Percentiles rank a stretch among this genome's conserved stretches.
phyloP scores from a whole-genome alignment of 306 rosid species.

The Vicia sativa region DNA sequence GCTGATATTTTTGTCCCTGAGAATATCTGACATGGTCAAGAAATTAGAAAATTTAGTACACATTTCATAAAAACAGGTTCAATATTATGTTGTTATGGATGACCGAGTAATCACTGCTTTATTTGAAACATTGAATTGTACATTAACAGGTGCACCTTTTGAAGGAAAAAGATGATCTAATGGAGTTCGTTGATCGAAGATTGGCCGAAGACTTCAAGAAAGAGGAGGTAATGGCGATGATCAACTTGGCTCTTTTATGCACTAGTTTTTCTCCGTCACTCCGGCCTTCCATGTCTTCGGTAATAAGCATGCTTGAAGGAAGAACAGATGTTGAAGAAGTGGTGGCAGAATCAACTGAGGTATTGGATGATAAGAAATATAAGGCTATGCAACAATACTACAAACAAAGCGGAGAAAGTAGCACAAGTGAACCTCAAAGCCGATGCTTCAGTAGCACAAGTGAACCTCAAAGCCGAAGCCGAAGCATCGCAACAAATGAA shows the following conservation, averaged over 20 bases:
- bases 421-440: too few relatives aligned
- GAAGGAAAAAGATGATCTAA: slow-evolving; percentile 37
- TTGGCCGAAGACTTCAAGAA: slow-evolving; percentile 37
- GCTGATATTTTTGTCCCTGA: background rate
- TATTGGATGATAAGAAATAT: slow-evolving; percentile 25
- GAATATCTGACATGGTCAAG: slow-evolving; percentile 1
- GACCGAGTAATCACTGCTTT: background rate
- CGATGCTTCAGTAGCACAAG: too few relatives aligned
- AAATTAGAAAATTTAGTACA: too few relatives aligned
- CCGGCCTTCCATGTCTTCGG: slow-evolving; percentile 50
- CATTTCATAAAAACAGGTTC: background rate
- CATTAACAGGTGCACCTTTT: slow-evolving; percentile 37
- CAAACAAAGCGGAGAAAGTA: slow-evolving; percentile 20
- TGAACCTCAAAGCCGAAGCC: slow-evolving; percentile 22
- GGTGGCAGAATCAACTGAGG: slow-evolving; percentile 6
- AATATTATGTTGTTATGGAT: background rate
- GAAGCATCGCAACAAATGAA: background rate
- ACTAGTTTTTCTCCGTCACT: slow-evolving; percentile 26
- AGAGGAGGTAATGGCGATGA: slow-evolving; percentile 37
- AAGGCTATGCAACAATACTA: slow-evolving; percentile 39
- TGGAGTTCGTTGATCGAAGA: slow-evolving; percentile 44
- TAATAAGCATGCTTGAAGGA: slow-evolving; percentile 53
- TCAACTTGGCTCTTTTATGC: slow-evolving; percentile 45
- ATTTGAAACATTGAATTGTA: background rate
- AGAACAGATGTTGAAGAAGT: slow-evolving; percentile 35